phyloP scores from a whole-genome alignment of 176 grass and related monocot genomes.

The Pontederia paniculata region DNA sequence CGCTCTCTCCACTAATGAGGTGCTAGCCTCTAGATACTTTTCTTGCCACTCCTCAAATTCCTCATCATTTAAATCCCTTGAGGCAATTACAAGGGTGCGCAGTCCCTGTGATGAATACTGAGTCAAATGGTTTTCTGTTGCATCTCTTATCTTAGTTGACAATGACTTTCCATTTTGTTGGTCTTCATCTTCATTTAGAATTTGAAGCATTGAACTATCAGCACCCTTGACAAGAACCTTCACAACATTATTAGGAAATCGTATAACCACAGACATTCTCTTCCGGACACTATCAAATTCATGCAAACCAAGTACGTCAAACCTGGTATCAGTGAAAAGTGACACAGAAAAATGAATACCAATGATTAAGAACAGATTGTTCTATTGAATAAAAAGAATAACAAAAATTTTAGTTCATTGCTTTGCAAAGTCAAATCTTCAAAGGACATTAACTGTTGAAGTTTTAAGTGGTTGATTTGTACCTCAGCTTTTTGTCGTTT shows the following conservation, averaged over 20 bases:
- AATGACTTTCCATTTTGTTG: slow-evolving; percentile 27
- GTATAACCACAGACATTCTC: slow-evolving; percentile 93
- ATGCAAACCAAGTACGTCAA: slow-evolving; percentile 92
- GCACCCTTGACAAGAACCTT: slow-evolving; percentile 97
- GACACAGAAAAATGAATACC: background rate
- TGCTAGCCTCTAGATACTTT: slow-evolving; percentile 91
- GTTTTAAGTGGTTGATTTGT: too few species aligned
- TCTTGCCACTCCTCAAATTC: slow-evolving; percentile 87
- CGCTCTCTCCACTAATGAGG: slow-evolving; percentile 79
- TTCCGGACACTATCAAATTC: slow-evolving; percentile 92
- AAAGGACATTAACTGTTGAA: too few species aligned
- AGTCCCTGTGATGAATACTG: slow-evolving; percentile 75
- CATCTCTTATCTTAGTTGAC: slow-evolving; percentile 45
- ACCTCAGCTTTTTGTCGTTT: slow-evolving; percentile 78
- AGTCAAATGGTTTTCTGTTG: slow-evolving; percentile 61
- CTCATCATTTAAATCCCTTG: slow-evolving; percentile 48
- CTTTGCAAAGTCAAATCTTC: too few species aligned
- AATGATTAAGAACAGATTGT: too few species aligned
- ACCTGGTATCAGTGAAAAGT: slow-evolving; percentile 36
- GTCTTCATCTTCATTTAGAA: slow-evolving; percentile 33
- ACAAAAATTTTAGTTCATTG: background rate
- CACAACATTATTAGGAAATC: slow-evolving; percentile 65
- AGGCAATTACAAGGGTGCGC: slow-evolving; percentile 76
- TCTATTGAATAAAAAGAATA: background rate
- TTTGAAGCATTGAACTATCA: slow-evolving; percentile 78